These are phyloP conservation scores for Calonectria ilicicola DNA, from an alignment of 2,329 filamentous ascomycete genomes.

Conservation along the genomic window DNA sequence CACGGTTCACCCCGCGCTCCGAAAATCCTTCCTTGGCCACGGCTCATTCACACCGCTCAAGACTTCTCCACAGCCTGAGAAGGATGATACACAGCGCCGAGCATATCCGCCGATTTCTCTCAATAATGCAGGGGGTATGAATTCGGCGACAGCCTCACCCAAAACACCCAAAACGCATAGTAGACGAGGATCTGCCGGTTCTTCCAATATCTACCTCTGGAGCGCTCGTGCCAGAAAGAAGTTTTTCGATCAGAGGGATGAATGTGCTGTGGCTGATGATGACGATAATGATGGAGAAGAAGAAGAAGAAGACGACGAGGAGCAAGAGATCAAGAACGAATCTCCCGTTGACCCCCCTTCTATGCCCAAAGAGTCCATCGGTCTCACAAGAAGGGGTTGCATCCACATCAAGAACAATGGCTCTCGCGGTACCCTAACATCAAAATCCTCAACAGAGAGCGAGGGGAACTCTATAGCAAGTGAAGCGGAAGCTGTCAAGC, in stretches of 20 bases:
- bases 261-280: conserved; percentile 39
- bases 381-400: conserved; percentile 36
- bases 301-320: conserved; percentile 33
- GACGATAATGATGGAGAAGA: conserved; percentile 35
- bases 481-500: not conserved
- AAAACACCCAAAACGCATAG: conserved; percentile 35
- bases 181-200: conserved; percentile 47
- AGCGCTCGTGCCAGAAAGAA: conserved; percentile 38
- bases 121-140: conserved; percentile 42
- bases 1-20: conserved; percentile 50
- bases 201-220: conserved; percentile 47
- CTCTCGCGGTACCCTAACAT: not conserved
- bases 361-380: conserved; percentile 32
- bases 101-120: conserved; percentile 54
- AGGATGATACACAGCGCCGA: conserved; percentile 41
- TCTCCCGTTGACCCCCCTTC: conserved; percentile 28
- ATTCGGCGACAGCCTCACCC: conserved; percentile 43
- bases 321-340: conserved; percentile 11
- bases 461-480: not conserved
- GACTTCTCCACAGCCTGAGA: conserved; percentile 33
- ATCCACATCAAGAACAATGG: conserved; percentile 31
- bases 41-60: conserved; percentile 46
- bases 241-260: conserved; percentile 22
- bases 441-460: not conserved
- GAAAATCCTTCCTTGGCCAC: conserved; percentile 40